Base-by-base conservation (phyloP, 495 filamentous ascomycete species). In the Penicillium turbatum region DNA sequence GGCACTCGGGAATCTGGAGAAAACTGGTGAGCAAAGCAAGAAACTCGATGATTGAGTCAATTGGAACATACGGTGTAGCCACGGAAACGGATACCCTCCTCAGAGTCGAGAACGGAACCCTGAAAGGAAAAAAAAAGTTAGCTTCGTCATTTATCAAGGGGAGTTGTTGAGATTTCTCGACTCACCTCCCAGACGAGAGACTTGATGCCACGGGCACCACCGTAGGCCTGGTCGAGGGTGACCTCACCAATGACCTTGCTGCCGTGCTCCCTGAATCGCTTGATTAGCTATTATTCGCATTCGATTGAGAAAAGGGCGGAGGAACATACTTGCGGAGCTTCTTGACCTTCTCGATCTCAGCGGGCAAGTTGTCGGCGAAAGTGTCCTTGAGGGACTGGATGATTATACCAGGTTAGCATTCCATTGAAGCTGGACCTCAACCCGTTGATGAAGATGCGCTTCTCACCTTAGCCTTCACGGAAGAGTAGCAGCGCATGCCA, bases 311-410 rank as follows among this genome's bases (percentile, higher is more conserved):
- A 27, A 31, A 38, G 44, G 36, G 47, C 46, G 59, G 38, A 57
- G 59, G 38, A 57, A 64, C 86, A 68, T 84, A 95, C 90, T 96
- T 96, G 68, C 89, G 79, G 63, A 99, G 82, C 70, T 90, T 86
- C 89, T 97, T 99, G 76, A 99, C 91, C 84, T 97, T 88, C 76
- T 99, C 95, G 73, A 96, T 87, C 82, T 97, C 91, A 67, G 83
- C 88, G 55, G 93, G 93, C 48, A 98, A 82, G 67, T 89, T 85
- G 71, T 92, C 93, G 67, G 92, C 92, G 72, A 99, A 99, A 70
- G 89, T 91, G 65, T 99, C 93, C 80, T 99, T 99, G 68, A 99
- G 78, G 57, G 92, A 90, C 95, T 98, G 36, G 54, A 29, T 27
- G 5, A 27, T 46, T 9, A 24, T 13, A 39, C 16, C 11, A 16